Evolutionary conservation across 2,329 filamentous ascomycete species (phyloP).

Genomic region (Setomelanomma holmii): DNA sequence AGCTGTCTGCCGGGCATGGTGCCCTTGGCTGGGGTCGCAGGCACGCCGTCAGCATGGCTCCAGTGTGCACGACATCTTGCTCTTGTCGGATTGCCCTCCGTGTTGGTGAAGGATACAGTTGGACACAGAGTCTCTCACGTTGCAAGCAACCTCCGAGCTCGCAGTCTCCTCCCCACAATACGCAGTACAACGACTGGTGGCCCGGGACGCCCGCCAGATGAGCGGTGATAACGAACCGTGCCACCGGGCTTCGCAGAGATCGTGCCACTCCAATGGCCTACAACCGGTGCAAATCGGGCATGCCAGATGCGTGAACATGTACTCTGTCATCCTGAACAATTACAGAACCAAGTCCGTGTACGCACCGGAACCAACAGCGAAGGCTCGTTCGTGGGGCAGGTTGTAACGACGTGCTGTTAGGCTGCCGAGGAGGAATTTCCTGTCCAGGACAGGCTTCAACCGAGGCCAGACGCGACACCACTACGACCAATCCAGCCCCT

Average conservation of each 20-base stretch:
- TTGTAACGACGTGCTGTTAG: slow-evolving; percentile 16
- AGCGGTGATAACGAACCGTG: slow-evolving; percentile 32
- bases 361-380: not conserved
- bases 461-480: slow-evolving; percentile 22
- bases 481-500: slow-evolving; percentile 26
- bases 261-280: slow-evolving; percentile 8
- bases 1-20: slow-evolving; percentile 41
- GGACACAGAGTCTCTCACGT: slow-evolving; percentile 19
- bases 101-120: slow-evolving; percentile 13
- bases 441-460: slow-evolving; percentile 12
- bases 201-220: slow-evolving; percentile 21
- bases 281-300: slow-evolving; percentile 10
- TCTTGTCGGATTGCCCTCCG: slow-evolving; percentile 33
- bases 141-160: slow-evolving; percentile 26
- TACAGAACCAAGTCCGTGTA: slow-evolving; percentile 13
- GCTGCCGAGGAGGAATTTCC: slow-evolving; percentile 16
- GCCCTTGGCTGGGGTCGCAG: slow-evolving; percentile 29
- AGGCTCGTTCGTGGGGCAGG: slow-evolving; percentile 8
- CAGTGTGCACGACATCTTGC: slow-evolving; percentile 33
- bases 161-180: slow-evolving; percentile 13
- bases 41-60: slow-evolving; percentile 37
- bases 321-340: slow-evolving; percentile 18
- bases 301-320: slow-evolving; percentile 24
- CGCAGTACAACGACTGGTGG: slow-evolving; percentile 20
- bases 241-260: slow-evolving; percentile 35